A percentile compares a stretch with the other conserved stretches of the same genome.
These are phyloP conservation scores for Saraca asoca DNA, from an alignment of 331 rosid species.

Conservation along the genomic window DNA sequence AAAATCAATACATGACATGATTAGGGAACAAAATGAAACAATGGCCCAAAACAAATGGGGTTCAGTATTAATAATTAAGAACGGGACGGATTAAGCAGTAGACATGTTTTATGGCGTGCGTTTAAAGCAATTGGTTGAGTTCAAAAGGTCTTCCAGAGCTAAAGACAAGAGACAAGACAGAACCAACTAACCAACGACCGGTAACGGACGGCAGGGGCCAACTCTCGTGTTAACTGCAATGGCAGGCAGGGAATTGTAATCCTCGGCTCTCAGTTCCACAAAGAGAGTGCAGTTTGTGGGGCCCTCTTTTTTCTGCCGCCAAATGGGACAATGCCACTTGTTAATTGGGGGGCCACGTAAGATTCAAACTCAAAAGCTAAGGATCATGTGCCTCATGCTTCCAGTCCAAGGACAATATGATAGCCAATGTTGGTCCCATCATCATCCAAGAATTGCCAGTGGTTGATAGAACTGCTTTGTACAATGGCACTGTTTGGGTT, in stretches of 20 bases:
- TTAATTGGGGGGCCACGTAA: conserved; percentile 32
- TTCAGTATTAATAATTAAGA: conserved; percentile 33
- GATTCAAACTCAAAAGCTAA: conserved; percentile 23
- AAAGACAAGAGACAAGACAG: conserved; percentile 25
- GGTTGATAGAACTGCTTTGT: conserved; percentile 36
- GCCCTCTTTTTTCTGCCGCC: conserved; percentile 19
- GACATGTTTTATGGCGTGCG: conserved; percentile 30
- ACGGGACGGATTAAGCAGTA: conserved; percentile 30
- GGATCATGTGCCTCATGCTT: conserved; percentile 40
- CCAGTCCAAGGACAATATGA: conserved; percentile 42
- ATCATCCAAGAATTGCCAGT: conserved; percentile 37
- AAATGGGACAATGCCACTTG: conserved; percentile 46
- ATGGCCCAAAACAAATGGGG: conserved; percentile 38
- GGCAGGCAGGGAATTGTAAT: conserved; percentile 21
- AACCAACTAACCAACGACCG: conserved; percentile 31
- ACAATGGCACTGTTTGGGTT: conserved; percentile 25
- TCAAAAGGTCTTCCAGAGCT: conserved; percentile 31
- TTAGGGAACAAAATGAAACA: conserved; percentile 17
- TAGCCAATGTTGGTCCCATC: conserved; percentile 44
- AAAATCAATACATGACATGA: conserved; percentile 16
- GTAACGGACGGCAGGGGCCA: conserved; percentile 40
- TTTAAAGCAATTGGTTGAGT: conserved; percentile 30
- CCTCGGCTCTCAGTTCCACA: conserved; percentile 31
- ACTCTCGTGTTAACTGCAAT: conserved; percentile 34
- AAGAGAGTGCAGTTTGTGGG: conserved; percentile 27